Conservation (phyloP, 2,329 filamentous ascomycete species). For the Pseudocercospora fuligena region DNA sequence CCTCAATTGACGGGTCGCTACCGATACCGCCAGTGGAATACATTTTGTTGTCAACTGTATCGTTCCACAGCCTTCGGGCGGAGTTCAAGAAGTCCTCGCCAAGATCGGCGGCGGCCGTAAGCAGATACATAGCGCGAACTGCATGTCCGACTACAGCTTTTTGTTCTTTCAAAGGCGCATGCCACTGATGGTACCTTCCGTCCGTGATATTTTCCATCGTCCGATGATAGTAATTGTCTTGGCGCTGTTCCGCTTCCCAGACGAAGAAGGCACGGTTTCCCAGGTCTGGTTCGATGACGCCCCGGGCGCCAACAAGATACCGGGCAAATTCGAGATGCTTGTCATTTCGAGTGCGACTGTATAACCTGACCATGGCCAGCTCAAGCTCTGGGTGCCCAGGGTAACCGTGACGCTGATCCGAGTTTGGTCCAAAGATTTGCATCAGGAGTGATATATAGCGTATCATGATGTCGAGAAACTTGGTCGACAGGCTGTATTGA, state of each 20-base stretch:
- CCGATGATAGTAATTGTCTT: conserved; percentile 4
- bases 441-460: conserved; percentile 8
- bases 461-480: conserved; percentile 10
- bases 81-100: conserved; percentile 10
- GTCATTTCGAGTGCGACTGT: conserved; percentile 6
- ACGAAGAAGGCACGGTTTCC: conserved; percentile 13
- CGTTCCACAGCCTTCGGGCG: conserved; percentile 8
- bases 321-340: conserved; percentile 9
- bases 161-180: conserved; percentile 11
- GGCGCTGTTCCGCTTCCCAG: conserved; percentile 12
- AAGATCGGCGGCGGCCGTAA: conserved; percentile 13
- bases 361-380: conserved; percentile 9
- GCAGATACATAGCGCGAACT: conserved; percentile 15
- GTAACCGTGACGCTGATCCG: conserved; percentile 8
- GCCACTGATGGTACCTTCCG: conserved; percentile 9
- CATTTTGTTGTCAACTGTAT: conserved; percentile 13
- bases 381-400: conserved; percentile 15
- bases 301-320: conserved; percentile 9
- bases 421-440: not conserved
- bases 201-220: conserved; percentile 9
- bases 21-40: conserved; percentile 13
- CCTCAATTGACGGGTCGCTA: conserved; percentile 1
- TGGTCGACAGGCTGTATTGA: conserved; percentile 6
- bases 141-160: conserved; percentile 7
- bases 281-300: conserved; percentile 11